These are phyloP conservation scores for Phycomyces blakesleeanus DNA, from an alignment of 192 early-diverging fungal genomes.

Conservation along the genomic window DNA sequence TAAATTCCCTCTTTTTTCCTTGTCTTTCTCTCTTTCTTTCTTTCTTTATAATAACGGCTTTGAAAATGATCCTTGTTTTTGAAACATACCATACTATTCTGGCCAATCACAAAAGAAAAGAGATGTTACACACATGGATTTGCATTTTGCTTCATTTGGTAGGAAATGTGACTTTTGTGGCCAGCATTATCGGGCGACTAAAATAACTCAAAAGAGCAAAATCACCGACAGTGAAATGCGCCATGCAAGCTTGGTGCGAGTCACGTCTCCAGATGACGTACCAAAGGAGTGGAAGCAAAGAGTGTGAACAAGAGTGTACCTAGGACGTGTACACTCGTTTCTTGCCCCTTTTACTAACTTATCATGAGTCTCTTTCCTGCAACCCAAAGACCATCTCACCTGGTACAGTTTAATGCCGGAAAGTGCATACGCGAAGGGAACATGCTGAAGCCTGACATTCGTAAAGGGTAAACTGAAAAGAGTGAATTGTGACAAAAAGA, in stretches of 20 bases:
- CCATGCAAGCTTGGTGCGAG: not conserved
- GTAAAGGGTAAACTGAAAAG: constrained; percentile 55
- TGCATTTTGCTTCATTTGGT: not conserved
- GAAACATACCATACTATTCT: not conserved
- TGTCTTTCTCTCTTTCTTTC: constrained; percentile 1
- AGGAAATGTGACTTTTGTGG: not conserved
- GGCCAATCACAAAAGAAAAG: not conserved
- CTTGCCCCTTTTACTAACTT: not conserved
- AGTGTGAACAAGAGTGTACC: too few species aligned
- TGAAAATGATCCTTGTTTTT: too few species aligned
- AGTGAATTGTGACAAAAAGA: not conserved
- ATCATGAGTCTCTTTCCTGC: constrained; percentile 37
- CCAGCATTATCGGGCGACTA: not conserved
- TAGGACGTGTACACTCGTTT: not conserved
- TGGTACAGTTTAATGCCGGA: constrained; percentile 71
- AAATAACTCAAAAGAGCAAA: not conserved
- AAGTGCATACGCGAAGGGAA: constrained; percentile 61
- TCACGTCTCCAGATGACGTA: not conserved
- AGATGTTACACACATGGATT: not conserved
- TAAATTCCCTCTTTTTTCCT: constrained; percentile 6
- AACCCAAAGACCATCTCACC: constrained; percentile 13
- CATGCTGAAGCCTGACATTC: constrained; percentile 67
- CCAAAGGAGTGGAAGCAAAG: too few species aligned
- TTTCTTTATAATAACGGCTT: constrained; percentile 3
- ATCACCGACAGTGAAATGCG: not conserved